phyloP scores from a whole-genome alignment of 2,329 filamentous ascomycete genomes.

The Verticillium tricorpus region DNA sequence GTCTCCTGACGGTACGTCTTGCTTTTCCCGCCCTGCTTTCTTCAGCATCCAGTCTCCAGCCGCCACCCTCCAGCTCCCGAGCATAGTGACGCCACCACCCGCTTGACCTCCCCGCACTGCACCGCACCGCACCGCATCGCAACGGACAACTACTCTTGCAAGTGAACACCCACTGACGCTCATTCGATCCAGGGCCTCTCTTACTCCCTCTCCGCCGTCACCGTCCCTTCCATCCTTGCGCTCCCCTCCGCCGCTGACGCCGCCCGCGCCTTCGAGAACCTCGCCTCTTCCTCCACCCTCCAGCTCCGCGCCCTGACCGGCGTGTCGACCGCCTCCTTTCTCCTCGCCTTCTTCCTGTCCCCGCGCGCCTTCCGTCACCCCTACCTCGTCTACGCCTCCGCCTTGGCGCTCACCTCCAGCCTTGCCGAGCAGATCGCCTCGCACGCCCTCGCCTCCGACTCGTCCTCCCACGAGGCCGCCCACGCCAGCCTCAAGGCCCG shows the following conservation, averaged over 20 bases:
- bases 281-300: constrained; percentile 57
- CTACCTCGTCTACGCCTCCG: constrained; percentile 81
- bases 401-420: constrained; percentile 61
- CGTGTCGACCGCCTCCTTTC: constrained; percentile 66
- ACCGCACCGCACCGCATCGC: not conserved
- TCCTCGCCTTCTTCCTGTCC: constrained; percentile 74
- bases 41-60: not conserved
- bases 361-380: constrained; percentile 74
- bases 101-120: constrained; percentile 6
- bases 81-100: not conserved
- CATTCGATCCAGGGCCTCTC: constrained; percentile 68
- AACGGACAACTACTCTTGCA: not conserved
- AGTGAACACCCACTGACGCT: not conserved
- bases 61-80: not conserved
- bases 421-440: constrained; percentile 46
- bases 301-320: constrained; percentile 65
- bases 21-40: not conserved
- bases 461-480: constrained; percentile 19
- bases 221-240: constrained; percentile 74
- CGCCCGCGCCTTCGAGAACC: constrained; percentile 63
- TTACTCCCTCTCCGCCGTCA: constrained; percentile 73
- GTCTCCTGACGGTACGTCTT: constrained; percentile 74
- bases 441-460: constrained; percentile 27
- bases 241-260: constrained; percentile 73
- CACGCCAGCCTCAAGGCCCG: constrained; percentile 17